Evolutionary conservation across 176 grass and related monocot species (phyloP).

Genomic region (Carex kokanica): DNA sequence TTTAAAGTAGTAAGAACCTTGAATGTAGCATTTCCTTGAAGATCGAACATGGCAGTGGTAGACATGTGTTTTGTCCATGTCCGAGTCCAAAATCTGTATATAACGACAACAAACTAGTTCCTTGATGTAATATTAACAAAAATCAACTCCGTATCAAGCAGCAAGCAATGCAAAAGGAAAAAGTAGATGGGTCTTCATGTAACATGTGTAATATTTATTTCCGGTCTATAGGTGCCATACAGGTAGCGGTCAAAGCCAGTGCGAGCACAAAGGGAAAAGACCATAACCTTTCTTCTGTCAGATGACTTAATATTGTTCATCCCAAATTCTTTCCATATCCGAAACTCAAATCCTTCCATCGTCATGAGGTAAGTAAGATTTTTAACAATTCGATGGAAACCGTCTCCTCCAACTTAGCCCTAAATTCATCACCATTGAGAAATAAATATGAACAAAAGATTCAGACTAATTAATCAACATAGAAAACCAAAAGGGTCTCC

Average conservation of each 20-base stretch:
- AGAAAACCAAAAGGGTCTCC: background rate
- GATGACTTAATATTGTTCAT: slow-evolving; percentile 6
- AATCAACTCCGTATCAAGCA: background rate
- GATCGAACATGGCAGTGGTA: slow-evolving; percentile 70
- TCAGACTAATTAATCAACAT: background rate
- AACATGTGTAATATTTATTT: background rate
- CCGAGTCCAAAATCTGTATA: slow-evolving; percentile 59
- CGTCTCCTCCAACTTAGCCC: slow-evolving; percentile 53
- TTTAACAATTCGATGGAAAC: slow-evolving; percentile 39
- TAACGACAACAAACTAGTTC: background rate
- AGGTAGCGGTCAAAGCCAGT: background rate
- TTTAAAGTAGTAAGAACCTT: slow-evolving; percentile 40
- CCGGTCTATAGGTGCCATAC: background rate
- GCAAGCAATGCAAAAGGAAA: background rate
- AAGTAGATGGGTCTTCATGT: background rate
- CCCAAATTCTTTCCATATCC: slow-evolving; percentile 57
- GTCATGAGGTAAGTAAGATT: slow-evolving; percentile 30
- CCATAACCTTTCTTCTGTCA: slow-evolving; percentile 63
- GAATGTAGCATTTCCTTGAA: slow-evolving; percentile 37
- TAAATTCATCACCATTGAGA: slow-evolving; percentile 30
- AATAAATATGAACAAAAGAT: slow-evolving; percentile 5
- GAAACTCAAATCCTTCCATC: slow-evolving; percentile 50
- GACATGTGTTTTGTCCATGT: slow-evolving; percentile 37
- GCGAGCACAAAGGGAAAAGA: background rate
- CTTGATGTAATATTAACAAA: background rate